phyloP scores from a whole-genome alignment of 805 yeast species.

The Nadsonia fulvescens region DNA sequence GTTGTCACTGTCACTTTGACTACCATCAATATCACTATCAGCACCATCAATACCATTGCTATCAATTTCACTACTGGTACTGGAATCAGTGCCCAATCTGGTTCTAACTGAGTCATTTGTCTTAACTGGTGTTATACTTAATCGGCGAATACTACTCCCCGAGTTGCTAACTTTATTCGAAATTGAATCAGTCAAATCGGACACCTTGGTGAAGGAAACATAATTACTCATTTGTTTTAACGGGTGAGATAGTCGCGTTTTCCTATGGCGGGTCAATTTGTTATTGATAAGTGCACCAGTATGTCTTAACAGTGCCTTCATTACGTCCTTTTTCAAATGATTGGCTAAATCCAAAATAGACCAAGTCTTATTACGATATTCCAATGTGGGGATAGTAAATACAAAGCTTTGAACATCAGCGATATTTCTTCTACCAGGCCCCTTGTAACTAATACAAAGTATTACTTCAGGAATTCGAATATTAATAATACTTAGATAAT shows the following conservation, averaged over 20 bases:
- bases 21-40: no score
- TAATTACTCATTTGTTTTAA: conserved; percentile 20
- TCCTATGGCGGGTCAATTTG: conserved; percentile 32
- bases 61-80: no score
- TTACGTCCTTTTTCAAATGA: conserved; percentile 37
- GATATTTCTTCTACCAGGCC: conserved; percentile 48
- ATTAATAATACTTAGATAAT: conserved; percentile 47
- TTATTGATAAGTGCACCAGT: conserved; percentile 69
- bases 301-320: conserved; percentile 22
- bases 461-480: conserved; percentile 32
- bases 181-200: conserved; percentile 12
- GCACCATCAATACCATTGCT: no score
- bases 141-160: no score
- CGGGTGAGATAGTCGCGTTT: conserved; percentile 9
- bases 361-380: conserved; percentile 48
- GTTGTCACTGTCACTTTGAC: no score
- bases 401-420: conserved; percentile 63
- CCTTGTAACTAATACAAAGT: conserved; percentile 60
- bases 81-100: no score
- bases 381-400: conserved; percentile 43
- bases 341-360: conserved; percentile 48
- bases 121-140: no score
- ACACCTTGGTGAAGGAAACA: conserved; percentile 17
- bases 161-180: no score
- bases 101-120: neutral